Base-by-base conservation (phyloP, 768 basidiomycete species). In the Baorangia bicolor region DNA sequence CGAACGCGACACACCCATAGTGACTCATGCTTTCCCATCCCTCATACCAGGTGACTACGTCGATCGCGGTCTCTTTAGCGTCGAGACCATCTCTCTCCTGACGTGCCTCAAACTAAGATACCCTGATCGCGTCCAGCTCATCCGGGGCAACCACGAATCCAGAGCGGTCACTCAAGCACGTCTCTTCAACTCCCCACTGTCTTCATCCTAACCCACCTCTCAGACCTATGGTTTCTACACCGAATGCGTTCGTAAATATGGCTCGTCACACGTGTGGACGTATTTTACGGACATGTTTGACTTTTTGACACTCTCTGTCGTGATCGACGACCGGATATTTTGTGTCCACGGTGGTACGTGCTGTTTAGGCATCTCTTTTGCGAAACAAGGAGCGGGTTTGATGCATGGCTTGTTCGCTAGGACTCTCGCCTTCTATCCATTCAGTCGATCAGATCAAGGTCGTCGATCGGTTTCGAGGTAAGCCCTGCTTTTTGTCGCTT, bases 231-330 rank as follows among this genome's bases (percentile, higher is more conserved):
- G 97, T 13, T 99, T 99, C 78, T 99, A 99, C 74, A 91, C 93
- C 35, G 97, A 99, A 79, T 98, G 97, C 67, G 87, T 96, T 21
- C 83, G 95, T 39, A 99, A 99, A 75, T 99, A 99, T 65, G 95
- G 94, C 51, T 88, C 92, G 2, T 87, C 94, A 31, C 88, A 90
- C 64, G 96, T 98, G 33, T 99, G 97, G 97, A 94, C 93, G 27
- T 98, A 98, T 73, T 98, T 99, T 68, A 99, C 97, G 56, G 97
- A 99, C 75, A 97, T 99, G 96, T 99, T 99, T 73, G 97, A 99
- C 78, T 99, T 94, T 77, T 75, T 99, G 63, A 98, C 97, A 12
- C 78, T 99, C 53, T 94, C 92, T 33, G 95, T 96, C 53, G 97
- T 99, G 58, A 98, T 99, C 64, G 97, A 99, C 75, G 94, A 99